These are phyloP conservation scores for Amniculicola lignicola DNA, from an alignment of 495 filamentous ascomycete genomes.

Conservation along the genomic window DNA sequence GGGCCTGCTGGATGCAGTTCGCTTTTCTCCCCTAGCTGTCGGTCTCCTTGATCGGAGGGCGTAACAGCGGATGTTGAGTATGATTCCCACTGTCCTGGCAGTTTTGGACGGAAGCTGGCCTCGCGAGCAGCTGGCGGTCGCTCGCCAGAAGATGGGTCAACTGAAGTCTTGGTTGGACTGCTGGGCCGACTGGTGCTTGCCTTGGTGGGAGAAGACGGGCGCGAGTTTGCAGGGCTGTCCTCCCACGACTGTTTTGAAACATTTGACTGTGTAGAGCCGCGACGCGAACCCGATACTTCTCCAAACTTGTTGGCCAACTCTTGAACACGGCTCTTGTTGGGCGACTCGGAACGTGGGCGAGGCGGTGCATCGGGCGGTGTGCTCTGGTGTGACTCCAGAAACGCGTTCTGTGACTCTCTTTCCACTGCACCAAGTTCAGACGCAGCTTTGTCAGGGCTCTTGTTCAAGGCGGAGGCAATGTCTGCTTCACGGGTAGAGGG, in stretches of 20 bases:
- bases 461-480: constrained; percentile 39
- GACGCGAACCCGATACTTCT: constrained; percentile 36
- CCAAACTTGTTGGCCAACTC: constrained; percentile 51
- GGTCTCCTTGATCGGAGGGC: constrained; percentile 21
- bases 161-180: constrained; percentile 11
- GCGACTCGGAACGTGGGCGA: constrained; percentile 40
- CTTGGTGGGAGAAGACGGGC: constrained; percentile 23
- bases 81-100: constrained; percentile 66
- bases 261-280: constrained; percentile 40
- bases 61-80: constrained; percentile 48
- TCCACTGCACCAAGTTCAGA: constrained; percentile 16
- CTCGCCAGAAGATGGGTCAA: neutral
- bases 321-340: constrained; percentile 46
- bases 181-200: neutral
- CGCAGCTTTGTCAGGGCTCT: constrained; percentile 12
- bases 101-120: constrained; percentile 52
- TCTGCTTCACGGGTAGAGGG: constrained; percentile 41
- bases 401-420: constrained; percentile 25
- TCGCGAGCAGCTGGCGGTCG: constrained; percentile 21
- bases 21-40: neutral
- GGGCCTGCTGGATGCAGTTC: neutral
- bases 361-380: constrained; percentile 5
- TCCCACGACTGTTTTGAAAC: constrained; percentile 37
- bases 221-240: constrained; percentile 36
- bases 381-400: constrained; percentile 29